Conservation (phyloP, 31 red algal species). For the Porphyra umbilicalis region DNA sequence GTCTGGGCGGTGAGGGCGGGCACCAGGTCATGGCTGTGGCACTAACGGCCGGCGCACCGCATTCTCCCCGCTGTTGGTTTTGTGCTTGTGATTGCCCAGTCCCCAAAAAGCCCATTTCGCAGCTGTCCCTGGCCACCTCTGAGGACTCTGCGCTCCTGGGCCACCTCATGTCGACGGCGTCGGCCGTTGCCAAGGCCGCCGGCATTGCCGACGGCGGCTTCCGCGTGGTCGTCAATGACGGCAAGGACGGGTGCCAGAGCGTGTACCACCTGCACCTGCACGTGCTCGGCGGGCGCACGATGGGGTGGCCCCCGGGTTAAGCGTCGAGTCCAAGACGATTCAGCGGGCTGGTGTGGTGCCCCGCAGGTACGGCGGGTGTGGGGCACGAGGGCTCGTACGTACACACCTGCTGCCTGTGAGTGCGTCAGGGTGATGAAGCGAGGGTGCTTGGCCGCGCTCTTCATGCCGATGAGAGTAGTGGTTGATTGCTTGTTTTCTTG, state of each 20-base stretch:
- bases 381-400: too few species aligned
- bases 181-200: constrained; percentile 59
- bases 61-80: too few species aligned
- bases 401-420: too few species aligned
- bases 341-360: too few species aligned
- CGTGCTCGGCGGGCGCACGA: constrained; percentile 57
- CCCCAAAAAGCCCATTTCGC: constrained; percentile 63
- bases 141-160: constrained; percentile 59
- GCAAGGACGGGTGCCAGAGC: constrained; percentile 74
- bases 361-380: too few species aligned
- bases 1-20: too few species aligned
- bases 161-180: constrained; percentile 64
- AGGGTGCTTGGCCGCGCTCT: too few species aligned
- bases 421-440: too few species aligned
- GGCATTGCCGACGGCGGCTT: constrained; percentile 36
- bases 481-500: too few species aligned
- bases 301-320: constrained; percentile 41
- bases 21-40: too few species aligned
- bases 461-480: too few species aligned
- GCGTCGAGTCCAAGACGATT: not conserved
- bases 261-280: constrained; percentile 94
- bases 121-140: constrained; percentile 44
- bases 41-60: too few species aligned
- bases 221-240: constrained; percentile 76
- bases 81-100: not conserved